A percentile compares a stretch with the other conserved stretches of the same genome.
Evolutionary conservation across 345 rosid genomes (phyloP).

Genomic region (Aquilaria sinensis): DNA sequence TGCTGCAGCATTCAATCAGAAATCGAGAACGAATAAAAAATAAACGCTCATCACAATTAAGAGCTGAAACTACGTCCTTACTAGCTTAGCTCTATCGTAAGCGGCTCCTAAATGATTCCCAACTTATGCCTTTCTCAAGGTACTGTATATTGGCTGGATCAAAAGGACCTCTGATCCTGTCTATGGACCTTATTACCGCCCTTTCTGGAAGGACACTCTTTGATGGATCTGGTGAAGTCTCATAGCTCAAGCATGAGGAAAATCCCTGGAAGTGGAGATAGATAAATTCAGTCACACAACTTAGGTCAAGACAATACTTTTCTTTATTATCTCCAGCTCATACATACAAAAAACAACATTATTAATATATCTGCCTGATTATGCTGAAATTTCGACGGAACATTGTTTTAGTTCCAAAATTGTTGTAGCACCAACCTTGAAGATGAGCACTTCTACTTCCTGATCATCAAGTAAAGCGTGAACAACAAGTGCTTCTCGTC

Average conservation of each 20-base stretch:
- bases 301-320: neutral
- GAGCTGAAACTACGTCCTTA: too few relatives aligned
- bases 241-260: conserved; percentile 67
- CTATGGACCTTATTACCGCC: conserved; percentile 55
- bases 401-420: neutral
- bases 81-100: neutral
- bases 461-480: conserved; percentile 58
- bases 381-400: too few relatives aligned
- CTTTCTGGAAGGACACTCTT: conserved; percentile 69
- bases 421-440: conserved; percentile 34
- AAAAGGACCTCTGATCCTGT: conserved; percentile 76
- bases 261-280: conserved; percentile 42
- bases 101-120: conserved; percentile 39
- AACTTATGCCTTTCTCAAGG: conserved; percentile 48
- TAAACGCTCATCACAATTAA: too few relatives aligned
- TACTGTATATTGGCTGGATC: conserved; percentile 61
- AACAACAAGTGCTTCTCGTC: conserved; percentile 70
- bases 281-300: neutral
- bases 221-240: conserved; percentile 74
- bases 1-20: too few relatives aligned
- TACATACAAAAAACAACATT: neutral
- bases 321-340: too few relatives aligned
- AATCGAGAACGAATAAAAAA: too few relatives aligned
- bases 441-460: conserved; percentile 58
- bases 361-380: too few relatives aligned